A percentile compares a stretch with the other conserved stretches of the same genome.
These are phyloP conservation scores for Chaetomium olivaceum DNA, from an alignment of 2,329 filamentous ascomycete species.

Conservation along the genomic window DNA sequence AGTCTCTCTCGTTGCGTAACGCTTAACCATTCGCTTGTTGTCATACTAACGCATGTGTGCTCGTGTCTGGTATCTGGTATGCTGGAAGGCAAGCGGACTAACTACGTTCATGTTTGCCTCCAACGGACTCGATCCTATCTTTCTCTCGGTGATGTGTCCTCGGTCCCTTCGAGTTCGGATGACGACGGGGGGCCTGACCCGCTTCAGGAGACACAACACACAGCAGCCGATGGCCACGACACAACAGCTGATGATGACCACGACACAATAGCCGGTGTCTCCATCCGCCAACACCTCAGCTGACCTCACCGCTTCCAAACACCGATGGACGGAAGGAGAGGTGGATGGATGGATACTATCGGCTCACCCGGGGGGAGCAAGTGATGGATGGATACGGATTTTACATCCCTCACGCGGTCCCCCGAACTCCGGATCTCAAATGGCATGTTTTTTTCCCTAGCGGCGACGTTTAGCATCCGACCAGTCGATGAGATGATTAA, in stretches of 20 bases:
- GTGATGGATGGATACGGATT: neutral
- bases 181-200: no score
- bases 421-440: neutral
- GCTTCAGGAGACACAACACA: no score
- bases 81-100: no score
- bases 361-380: neutral
- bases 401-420: neutral
- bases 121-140: neutral
- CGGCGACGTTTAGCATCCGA: no score
- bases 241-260: neutral
- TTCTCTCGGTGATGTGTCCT: neutral
- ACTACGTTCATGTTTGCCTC: no score
- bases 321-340: neutral
- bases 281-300: neutral
- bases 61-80: neutral
- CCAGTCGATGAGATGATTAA: no score
- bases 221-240: neutral
- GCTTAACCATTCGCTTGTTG: neutral
- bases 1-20: slow-evolving; percentile 2
- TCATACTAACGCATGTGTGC: neutral
- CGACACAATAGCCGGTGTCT: neutral
- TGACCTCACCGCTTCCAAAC: neutral
- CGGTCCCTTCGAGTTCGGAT: no score
- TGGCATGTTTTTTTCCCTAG: no score
- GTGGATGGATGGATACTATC: neutral